Percentiles rank a stretch among this genome's conserved stretches.
These are phyloP conservation scores for Luffa aegyptiaca DNA, from an alignment of 306 rosid genomes.

Conservation along the genomic window DNA sequence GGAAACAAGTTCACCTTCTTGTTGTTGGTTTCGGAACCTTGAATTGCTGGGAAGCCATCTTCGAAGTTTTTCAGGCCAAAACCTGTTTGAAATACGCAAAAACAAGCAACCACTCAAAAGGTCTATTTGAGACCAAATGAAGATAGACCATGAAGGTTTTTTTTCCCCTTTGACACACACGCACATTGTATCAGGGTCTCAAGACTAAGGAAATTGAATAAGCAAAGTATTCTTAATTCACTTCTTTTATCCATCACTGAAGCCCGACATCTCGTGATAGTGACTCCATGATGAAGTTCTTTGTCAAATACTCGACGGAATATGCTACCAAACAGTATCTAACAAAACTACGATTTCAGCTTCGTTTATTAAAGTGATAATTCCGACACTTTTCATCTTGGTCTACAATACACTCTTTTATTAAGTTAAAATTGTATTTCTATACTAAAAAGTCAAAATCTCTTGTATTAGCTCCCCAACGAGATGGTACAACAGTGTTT, in stretches of 20 bases:
- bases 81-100: conserved; percentile 28
- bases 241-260: not conserved
- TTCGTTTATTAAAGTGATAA: not conserved
- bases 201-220: not conserved
- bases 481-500: not conserved
- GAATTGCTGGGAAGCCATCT: conserved; percentile 69
- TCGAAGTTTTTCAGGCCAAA: conserved; percentile 66
- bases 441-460: not conserved
- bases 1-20: conserved; percentile 62
- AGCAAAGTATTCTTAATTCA: not conserved
- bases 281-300: not conserved
- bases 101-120: not conserved
- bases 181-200: not conserved
- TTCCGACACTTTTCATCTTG: not conserved
- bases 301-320: not conserved
- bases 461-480: not conserved
- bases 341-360: not conserved
- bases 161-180: not conserved
- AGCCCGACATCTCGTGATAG: not conserved
- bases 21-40: conserved; percentile 53
- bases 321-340: not conserved
- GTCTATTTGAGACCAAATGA: not conserved
- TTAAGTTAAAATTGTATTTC: not conserved
- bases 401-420: not conserved
- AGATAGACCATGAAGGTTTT: not conserved